phyloP scores from a whole-genome alignment of 768 basidiomycete species.

The Lanmaoa rubissima region DNA sequence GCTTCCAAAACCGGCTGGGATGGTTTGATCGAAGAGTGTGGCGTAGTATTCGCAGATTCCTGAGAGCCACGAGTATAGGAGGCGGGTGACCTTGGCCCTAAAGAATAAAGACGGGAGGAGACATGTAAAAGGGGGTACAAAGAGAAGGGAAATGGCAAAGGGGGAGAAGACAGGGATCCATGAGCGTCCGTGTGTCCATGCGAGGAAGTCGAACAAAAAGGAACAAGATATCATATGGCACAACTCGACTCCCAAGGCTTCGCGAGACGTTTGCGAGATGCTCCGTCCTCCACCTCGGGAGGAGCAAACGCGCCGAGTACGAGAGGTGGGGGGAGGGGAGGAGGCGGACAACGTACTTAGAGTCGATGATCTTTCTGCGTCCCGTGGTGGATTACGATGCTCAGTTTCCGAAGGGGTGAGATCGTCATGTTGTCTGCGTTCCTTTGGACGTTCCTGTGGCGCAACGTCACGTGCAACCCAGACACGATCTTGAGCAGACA shows the following conservation, averaged over 20 bases:
- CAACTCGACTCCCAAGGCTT: conserved; percentile 47
- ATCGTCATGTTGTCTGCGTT: conserved; percentile 29
- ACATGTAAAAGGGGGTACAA: conserved; percentile 30
- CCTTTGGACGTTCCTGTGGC: conserved; percentile 19
- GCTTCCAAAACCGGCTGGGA: conserved; percentile 13
- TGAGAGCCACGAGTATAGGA: conserved; percentile 32
- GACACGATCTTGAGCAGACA: conserved; percentile 26
- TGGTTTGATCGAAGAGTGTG: conserved; percentile 16
- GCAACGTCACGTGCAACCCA: conserved; percentile 18
- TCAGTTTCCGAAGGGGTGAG: conserved; percentile 15
- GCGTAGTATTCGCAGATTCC: conserved; percentile 15
- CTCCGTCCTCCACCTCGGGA: conserved; percentile 37
- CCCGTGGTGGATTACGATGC: conserved; percentile 27
- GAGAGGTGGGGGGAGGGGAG: conserved; percentile 36
- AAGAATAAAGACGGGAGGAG: conserved; percentile 35
- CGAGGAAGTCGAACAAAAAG: conserved; percentile 39
- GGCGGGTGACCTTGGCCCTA: conserved; percentile 42
- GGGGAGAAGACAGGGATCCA: conserved; percentile 36
- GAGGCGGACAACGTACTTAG: conserved; percentile 49
- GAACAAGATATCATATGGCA: conserved; percentile 30
- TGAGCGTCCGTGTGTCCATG: conserved; percentile 41
- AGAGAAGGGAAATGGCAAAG: conserved; percentile 31
- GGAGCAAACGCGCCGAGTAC: conserved; percentile 38
- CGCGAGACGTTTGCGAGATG: conserved; percentile 38
- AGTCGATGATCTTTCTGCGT: conserved; percentile 36